These are phyloP conservation scores for Pseudocercospora macadamiae DNA, from an alignment of 2,329 filamentous ascomycete genomes.

Conservation along the genomic window DNA sequence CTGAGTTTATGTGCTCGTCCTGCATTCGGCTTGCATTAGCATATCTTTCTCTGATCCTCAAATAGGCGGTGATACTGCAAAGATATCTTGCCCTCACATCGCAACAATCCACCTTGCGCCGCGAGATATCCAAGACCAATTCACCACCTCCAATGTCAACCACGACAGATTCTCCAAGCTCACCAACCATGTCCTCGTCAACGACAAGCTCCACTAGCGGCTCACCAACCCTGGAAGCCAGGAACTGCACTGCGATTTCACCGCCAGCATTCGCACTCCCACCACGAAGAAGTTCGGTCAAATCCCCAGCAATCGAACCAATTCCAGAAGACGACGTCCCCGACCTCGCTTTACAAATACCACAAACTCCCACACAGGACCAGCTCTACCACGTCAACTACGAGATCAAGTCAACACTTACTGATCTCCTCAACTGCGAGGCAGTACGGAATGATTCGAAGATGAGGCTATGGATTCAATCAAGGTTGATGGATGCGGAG, in stretches of 20 bases:
- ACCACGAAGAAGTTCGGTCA: slow-evolving; percentile 10
- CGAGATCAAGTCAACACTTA: slow-evolving; percentile 58
- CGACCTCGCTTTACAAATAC: slow-evolving; percentile 12
- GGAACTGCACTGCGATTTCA: slow-evolving; percentile 19
- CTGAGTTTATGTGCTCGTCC: background rate
- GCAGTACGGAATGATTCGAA: slow-evolving; percentile 51
- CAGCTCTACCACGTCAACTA: slow-evolving; percentile 55
- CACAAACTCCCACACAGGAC: slow-evolving; percentile 29
- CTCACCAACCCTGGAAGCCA: slow-evolving; percentile 25
- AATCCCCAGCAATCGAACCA: slow-evolving; percentile 26
- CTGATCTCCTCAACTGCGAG: slow-evolving; percentile 58
- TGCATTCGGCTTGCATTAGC: background rate
- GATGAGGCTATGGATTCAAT: slow-evolving; percentile 56
- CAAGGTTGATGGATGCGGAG: slow-evolving; percentile 57
- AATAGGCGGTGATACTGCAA: slow-evolving; percentile 23
- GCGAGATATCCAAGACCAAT: background rate
- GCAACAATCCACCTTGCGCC: background rate
- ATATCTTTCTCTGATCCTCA: slow-evolving; percentile 1
- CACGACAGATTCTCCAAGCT: slow-evolving; percentile 9
- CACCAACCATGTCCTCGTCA: slow-evolving; percentile 28
- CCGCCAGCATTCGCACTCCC: slow-evolving; percentile 37
- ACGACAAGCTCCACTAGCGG: slow-evolving; percentile 28
- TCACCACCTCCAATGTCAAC: slow-evolving; percentile 28
- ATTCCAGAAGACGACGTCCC: slow-evolving; percentile 29
- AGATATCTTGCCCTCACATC: slow-evolving; percentile 40